Percentiles rank a stretch among this genome's conserved stretches.
phyloP scores from a whole-genome alignment of 2,329 filamentous ascomycete species.

The Penicillium aurantiogriseum region DNA sequence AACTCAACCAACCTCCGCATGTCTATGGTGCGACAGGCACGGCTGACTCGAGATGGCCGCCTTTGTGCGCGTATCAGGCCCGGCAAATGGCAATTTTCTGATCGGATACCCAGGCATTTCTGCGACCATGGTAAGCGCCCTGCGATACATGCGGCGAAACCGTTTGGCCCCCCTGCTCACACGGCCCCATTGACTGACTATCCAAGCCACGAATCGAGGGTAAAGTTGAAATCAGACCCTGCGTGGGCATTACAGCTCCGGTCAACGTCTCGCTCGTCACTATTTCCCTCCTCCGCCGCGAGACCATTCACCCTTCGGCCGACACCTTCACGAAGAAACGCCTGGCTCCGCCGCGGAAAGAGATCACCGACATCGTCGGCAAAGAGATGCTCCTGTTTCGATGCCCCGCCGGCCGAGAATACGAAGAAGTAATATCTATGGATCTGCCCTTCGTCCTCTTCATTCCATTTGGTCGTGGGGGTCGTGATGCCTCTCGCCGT shows the following conservation, averaged over 20 bases:
- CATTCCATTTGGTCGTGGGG: conserved; percentile 89
- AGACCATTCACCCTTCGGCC: conserved; percentile 94
- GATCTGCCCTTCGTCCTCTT: conserved; percentile 96
- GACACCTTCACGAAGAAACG: conserved; percentile 93
- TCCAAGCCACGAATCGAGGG: conserved; percentile 89
- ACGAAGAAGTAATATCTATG: conserved; percentile 89
- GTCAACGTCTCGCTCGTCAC: conserved; percentile 90
- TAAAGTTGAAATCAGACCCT: conserved; percentile 92
- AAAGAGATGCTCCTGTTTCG: conserved; percentile 93
- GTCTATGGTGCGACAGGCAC: conserved; percentile 43
- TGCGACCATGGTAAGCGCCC: conserved; percentile 78
- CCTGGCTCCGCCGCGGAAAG: conserved; percentile 82
- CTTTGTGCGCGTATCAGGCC: conserved; percentile 93
- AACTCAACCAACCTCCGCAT: conserved; percentile 29
- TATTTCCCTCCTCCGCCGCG: conserved; percentile 87
- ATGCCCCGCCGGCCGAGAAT: conserved; percentile 77
- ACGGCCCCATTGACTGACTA: conserved; percentile 12
- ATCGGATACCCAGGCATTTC: conserved; percentile 98
- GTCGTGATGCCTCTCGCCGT: conserved; percentile 82
- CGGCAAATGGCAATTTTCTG: conserved; percentile 93
- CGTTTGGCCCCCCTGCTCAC: not conserved
- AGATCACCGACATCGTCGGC: conserved; percentile 87
- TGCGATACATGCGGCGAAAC: conserved; percentile 5
- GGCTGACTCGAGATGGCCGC: conserved; percentile 60
- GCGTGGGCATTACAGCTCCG: conserved; percentile 79